Evolutionary conservation across 257 asterid species (phyloP), one percentile per base, ranked within the genome.

Genomic region (Agastache rugosa): DNA sequence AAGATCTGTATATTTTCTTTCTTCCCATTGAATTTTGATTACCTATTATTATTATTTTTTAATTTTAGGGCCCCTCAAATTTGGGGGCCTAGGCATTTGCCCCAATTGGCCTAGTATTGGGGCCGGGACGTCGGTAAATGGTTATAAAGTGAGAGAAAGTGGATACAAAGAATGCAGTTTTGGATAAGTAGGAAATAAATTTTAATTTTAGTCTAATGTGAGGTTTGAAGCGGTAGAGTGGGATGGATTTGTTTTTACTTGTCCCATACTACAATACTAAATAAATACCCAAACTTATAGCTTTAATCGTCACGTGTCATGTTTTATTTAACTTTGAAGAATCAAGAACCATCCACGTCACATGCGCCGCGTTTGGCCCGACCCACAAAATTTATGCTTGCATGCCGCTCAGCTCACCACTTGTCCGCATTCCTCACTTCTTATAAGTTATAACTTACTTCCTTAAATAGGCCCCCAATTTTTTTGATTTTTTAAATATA

Each of bases 321-420:
- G 55, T 39, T 42, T 27, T 27, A 1, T 51, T 27, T 25, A 16
- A 41, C 34, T 41, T 56, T 2, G 54, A 78, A 67, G 56, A n/a
- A 29, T 73, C 47, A 34, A 53, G n/a, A 15, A 20, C n/a, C 45
- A 17, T 76, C 79, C 73, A 80, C 82, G 84, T 71, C 75, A 79
- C 80, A 65, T 65, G 72, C 78, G 35, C 68, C 74, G 71, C 59
- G 67, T 51, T 58, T 22, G 37, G 19, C 67, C 17, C 29, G 1
- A 17, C 3, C 29, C 5, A 17, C 60, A 6, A 2, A 9, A 4
- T 16, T 8, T 7, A 7, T 53, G 25, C 11, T 48, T 48, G 44
- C 55, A 15, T 14, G n/a, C n/a, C n/a, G n/a, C n/a, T n/a, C n/a
- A 0, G 22, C 20, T 23, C 39, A 11, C 64, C 65, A 59, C 65